Percentiles rank a stretch among this genome's conserved stretches.
Evolutionary conservation across 352 stramenopile species (phyloP).

Genomic region (Blastocystis sp.): DNA sequence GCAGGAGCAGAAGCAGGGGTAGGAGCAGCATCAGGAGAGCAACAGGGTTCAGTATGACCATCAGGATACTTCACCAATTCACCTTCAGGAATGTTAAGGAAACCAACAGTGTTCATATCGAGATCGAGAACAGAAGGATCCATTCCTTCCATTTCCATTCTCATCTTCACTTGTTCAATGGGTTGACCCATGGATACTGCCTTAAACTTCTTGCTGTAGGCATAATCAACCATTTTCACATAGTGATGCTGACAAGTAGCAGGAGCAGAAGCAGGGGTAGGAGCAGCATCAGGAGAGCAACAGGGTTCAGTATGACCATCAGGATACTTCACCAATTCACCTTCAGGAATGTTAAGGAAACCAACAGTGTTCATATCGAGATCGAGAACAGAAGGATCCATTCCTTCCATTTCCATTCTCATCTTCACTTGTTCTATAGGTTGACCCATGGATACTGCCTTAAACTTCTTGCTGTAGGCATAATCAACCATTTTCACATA

Average conservation of each 20-base stretch:
- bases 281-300: background rate
- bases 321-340: background rate
- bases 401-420: slow-evolving; percentile 75
- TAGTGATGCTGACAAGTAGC: slow-evolving; percentile 63
- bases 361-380: slow-evolving; percentile 42
- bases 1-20: background rate
- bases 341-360: slow-evolving; percentile 40
- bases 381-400: slow-evolving; percentile 74
- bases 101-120: slow-evolving; percentile 49
- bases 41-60: slow-evolving; percentile 31
- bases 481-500: slow-evolving; percentile 51
- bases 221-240: slow-evolving; percentile 73
- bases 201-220: slow-evolving; percentile 79
- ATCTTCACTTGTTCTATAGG: slow-evolving; percentile 75
- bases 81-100: slow-evolving; percentile 37
- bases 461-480: slow-evolving; percentile 28
- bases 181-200: slow-evolving; percentile 78
- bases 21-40: background rate
- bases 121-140: slow-evolving; percentile 36
- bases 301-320: slow-evolving; percentile 43
- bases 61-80: background rate
- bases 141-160: slow-evolving; percentile 71
- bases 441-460: slow-evolving; percentile 74
- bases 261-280: background rate
- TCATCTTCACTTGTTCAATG: slow-evolving; percentile 76